Conservation (phyloP, 345 rosid genomes). For the Tarenaya hassleriana region DNA sequence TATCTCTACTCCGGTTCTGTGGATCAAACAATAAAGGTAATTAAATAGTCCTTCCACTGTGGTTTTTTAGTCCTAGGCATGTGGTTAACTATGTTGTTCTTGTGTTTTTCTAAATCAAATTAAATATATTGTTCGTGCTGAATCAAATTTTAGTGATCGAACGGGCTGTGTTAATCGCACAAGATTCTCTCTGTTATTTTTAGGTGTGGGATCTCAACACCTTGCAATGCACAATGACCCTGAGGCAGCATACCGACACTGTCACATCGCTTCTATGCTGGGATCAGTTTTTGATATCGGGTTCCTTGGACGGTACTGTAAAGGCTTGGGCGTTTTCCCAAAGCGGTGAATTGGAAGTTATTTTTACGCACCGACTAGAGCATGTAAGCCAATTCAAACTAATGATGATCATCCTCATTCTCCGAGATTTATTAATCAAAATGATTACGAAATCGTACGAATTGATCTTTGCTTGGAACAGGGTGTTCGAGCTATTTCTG, state of each 20-base stretch:
- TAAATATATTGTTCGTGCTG: too few species aligned
- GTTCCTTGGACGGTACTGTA: slow-evolving; percentile 50
- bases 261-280: slow-evolving; percentile 59
- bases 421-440: neutral
- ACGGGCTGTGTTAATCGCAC: neutral
- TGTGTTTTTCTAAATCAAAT: too few species aligned
- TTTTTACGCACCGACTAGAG: slow-evolving; percentile 26
- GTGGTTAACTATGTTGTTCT: too few species aligned
- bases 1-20: slow-evolving; percentile 42
- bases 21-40: slow-evolving; percentile 46
- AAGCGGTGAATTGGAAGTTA: slow-evolving; percentile 30
- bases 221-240: slow-evolving; percentile 32
- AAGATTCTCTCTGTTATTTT: neutral
- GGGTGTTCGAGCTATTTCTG: slow-evolving; percentile 38
- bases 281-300: slow-evolving; percentile 45
- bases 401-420: neutral
- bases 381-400: slow-evolving; percentile 30
- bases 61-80: too few species aligned
- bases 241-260: slow-evolving; percentile 39
- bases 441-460: neutral
- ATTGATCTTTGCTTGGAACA: slow-evolving; percentile 12
- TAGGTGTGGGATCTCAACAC: slow-evolving; percentile 56
- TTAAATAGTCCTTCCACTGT: too few species aligned
- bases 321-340: slow-evolving; percentile 46
- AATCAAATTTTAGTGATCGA: neutral